Evolutionary conservation across 129 eudicot genomes (phyloP).

Genomic region (Saposhnikovia divaricata): DNA sequence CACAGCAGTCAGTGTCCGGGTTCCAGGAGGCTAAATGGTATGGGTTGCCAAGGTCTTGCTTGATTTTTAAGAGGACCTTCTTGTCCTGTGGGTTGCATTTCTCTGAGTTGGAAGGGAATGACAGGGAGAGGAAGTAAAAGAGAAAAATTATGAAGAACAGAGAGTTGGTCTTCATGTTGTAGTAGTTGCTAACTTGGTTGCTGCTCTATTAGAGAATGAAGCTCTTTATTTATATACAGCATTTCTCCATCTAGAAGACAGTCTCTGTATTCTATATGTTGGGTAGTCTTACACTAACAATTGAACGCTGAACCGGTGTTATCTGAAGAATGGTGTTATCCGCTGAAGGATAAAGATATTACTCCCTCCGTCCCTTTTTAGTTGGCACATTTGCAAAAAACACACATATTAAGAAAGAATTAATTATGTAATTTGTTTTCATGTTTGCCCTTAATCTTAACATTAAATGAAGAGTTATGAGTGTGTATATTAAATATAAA

Average conservation of each 20-base stretch:
- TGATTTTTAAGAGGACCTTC: constrained; percentile 29
- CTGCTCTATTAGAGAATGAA: not conserved
- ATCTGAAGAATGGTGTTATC: not conserved
- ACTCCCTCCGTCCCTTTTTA: no score
- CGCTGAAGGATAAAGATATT: not conserved
- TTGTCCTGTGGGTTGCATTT: constrained; percentile 37
- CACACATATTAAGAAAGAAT: no score
- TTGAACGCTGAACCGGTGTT: no score
- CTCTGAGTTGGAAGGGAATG: constrained; percentile 18
- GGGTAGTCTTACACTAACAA: no score
- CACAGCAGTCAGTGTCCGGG: constrained; percentile 28
- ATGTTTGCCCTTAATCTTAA: no score
- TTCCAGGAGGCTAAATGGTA: constrained; percentile 27
- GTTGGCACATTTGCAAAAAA: no score
- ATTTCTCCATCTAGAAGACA: not conserved
- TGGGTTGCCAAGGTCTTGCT: constrained; percentile 23
- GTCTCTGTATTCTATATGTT: not conserved
- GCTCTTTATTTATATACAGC: not conserved
- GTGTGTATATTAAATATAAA: no score
- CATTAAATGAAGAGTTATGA: no score
- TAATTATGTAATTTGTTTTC: no score
- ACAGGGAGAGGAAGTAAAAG: constrained; percentile 5
- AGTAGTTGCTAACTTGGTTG: not conserved
- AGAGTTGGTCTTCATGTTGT: constrained; percentile 1
- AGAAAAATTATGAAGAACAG: not conserved